Conservation (phyloP, 31 red algal genomes). For the Bonnemaisonia californica region DNA sequence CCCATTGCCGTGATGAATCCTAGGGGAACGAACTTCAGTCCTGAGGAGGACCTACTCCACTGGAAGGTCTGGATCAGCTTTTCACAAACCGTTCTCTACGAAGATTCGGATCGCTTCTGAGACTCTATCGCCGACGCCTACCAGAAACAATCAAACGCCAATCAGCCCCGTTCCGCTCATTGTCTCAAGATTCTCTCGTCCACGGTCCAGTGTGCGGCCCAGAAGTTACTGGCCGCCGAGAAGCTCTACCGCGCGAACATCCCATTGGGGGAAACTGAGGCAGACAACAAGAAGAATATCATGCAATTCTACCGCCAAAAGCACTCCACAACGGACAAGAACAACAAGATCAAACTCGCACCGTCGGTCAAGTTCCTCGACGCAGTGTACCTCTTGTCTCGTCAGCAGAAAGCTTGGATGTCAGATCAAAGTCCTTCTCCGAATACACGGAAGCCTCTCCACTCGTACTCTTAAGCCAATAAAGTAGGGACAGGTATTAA, state of each 20-base stretch:
- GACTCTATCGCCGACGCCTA: neutral
- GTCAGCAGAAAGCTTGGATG: slow-evolving; percentile 12
- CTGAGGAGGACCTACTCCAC: too few species aligned
- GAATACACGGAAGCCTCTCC: slow-evolving; percentile 23
- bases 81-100: neutral
- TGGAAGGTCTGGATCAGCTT: too few species aligned
- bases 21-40: too few species aligned
- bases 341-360: slow-evolving; percentile 5
- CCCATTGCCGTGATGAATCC: too few species aligned
- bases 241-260: slow-evolving; percentile 39
- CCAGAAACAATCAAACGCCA: slow-evolving; percentile 1
- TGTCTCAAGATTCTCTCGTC: slow-evolving; percentile 15
- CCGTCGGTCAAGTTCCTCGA: slow-evolving; percentile 21
- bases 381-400: neutral
- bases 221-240: slow-evolving; percentile 40
- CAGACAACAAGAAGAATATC: slow-evolving; percentile 7
- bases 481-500: slow-evolving; percentile 18
- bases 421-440: slow-evolving; percentile 12
- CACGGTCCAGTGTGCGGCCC: slow-evolving; percentile 22
- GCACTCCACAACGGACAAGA: neutral
- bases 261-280: slow-evolving; percentile 37
- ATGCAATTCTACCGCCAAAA: slow-evolving; percentile 11
- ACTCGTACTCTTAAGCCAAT: slow-evolving; percentile 13
- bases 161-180: neutral
- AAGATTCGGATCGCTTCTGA: slow-evolving; percentile 4